phyloP scores from a whole-genome alignment of 2,329 filamentous ascomycete species.

The Aspergillus sojae region DNA sequence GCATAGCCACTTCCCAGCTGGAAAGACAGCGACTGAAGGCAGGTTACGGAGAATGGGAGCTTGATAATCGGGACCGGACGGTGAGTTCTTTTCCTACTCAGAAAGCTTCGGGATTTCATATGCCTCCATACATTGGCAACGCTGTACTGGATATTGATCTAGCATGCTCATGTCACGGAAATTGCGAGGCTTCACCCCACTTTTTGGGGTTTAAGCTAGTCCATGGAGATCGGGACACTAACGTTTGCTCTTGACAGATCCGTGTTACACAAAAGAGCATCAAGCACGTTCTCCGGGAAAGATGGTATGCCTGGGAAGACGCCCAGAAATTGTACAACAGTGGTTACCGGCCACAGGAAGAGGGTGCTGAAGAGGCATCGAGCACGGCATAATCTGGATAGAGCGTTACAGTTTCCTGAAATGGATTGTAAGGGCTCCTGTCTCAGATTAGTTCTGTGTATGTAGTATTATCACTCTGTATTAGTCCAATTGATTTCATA shows the following conservation, averaged over 20 bases:
- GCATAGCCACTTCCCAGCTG: conserved; percentile 73
- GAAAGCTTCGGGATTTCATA: neutral
- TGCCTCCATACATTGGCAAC: neutral
- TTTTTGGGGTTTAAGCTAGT: neutral
- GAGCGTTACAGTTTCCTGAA: neutral
- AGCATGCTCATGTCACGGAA: neutral
- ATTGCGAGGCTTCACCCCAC: neutral
- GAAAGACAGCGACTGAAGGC: conserved; percentile 70
- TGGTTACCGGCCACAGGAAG: conserved; percentile 39
- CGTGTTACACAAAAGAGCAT: conserved; percentile 77
- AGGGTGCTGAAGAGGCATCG: conserved; percentile 22
- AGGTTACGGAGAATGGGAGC: conserved; percentile 74
- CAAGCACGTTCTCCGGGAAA: conserved; percentile 81
- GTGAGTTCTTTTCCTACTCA: conserved; percentile 54
- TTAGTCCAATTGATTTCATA: neutral
- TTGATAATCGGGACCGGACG: conserved; percentile 62
- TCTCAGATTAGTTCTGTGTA: neutral
- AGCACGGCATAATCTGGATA: neutral
- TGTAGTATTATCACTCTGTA: conserved; percentile 10
- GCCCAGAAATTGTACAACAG: conserved; percentile 40
- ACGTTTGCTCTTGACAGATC: conserved; percentile 59
- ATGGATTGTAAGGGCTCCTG: neutral
- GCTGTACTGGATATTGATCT: neutral
- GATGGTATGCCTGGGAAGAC: conserved; percentile 77
- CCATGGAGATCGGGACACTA: neutral